Evolutionary conservation across 2,329 filamentous ascomycete genomes (phyloP).

Genomic region (Diaporthe citriasiana): DNA sequence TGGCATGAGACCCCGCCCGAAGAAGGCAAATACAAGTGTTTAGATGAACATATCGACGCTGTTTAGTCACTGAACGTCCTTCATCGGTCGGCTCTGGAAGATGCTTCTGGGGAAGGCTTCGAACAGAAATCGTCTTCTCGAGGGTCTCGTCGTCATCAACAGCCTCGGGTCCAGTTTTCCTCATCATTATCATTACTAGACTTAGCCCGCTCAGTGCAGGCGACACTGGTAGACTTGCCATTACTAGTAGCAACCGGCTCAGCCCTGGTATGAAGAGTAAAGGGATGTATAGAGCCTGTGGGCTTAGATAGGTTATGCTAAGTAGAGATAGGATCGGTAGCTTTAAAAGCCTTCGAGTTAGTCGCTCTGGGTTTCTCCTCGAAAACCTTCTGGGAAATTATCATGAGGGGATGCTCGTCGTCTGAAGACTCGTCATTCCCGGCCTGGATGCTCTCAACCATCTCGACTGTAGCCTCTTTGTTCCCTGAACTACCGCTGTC

Average conservation of each 20-base stretch:
- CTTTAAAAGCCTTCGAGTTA: background rate
- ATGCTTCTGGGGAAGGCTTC: conserved; percentile 31
- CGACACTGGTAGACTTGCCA: conserved; percentile 6
- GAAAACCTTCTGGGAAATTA: conserved; percentile 40
- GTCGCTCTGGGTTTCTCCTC: conserved; percentile 10
- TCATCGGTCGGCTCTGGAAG: conserved; percentile 23
- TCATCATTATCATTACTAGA: background rate
- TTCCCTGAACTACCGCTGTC: background rate
- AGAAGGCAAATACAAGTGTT: too few relatives aligned
- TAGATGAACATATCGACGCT: too few relatives aligned
- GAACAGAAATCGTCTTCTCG: conserved; percentile 29
- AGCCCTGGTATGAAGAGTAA: background rate
- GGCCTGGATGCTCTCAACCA: background rate
- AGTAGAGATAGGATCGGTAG: background rate
- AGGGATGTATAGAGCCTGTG: background rate
- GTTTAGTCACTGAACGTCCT: too few relatives aligned
- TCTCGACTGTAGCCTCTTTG: background rate
- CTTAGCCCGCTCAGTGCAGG: background rate
- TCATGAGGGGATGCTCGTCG: conserved; percentile 37
- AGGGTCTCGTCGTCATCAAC: conserved; percentile 32
- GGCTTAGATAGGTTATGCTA: background rate
- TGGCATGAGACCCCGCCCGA: too few relatives aligned
- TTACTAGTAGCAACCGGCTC: background rate
- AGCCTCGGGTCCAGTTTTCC: conserved; percentile 15
- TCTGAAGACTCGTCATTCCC: conserved; percentile 36